Base-by-base conservation (phyloP, 306 rosid species). In the Rubus idaeus region DNA sequence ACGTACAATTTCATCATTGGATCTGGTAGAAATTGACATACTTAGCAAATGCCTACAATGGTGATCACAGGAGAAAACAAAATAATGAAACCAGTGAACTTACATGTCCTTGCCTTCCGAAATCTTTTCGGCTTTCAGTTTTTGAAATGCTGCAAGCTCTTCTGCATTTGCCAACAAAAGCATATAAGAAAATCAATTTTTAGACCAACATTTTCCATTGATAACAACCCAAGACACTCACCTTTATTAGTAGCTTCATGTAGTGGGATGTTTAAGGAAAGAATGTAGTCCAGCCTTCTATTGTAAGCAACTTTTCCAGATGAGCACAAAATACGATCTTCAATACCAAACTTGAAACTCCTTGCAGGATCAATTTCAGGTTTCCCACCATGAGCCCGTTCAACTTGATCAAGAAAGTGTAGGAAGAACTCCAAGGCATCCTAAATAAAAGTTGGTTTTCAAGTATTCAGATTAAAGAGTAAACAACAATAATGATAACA, bases 361-460 rank as follows among this genome's bases (percentile, higher is more conserved):
- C 85, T 89, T 41, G 90, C 85, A 82, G 99, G 97, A 88, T 91
- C 93, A 78, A 73, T 80, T 78, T 86, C 96, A 83, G 83, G 67
- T 75, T 84, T 88, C 77, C 86, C 97, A 73, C 79, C 13, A 88
- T 89, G 86, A 81, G 83, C 85, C 45, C 93, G 86, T 83, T 95
- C 99, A 53, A 92, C 97, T 88, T 95, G 97, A 77, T 92, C 99
- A 71, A 95, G 86, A 85, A 92, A 91, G 84, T 95, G 99, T 39
- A 95, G 88, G 91, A 95, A 92, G 84, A 95, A 95, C 78, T 95
- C 99, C 93, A 95, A 86, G 68, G 99, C 98, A 87, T 95, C 99
- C 99, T 95, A 77, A 68, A 77, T 58, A 78, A 42, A 81, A 61
- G 53, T 77, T 68, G 50, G 68, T 78, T 55, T 78, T 46, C 40